phyloP scores from a whole-genome alignment of 2,329 filamentous ascomycete genomes.

The Cercospora beticola region DNA sequence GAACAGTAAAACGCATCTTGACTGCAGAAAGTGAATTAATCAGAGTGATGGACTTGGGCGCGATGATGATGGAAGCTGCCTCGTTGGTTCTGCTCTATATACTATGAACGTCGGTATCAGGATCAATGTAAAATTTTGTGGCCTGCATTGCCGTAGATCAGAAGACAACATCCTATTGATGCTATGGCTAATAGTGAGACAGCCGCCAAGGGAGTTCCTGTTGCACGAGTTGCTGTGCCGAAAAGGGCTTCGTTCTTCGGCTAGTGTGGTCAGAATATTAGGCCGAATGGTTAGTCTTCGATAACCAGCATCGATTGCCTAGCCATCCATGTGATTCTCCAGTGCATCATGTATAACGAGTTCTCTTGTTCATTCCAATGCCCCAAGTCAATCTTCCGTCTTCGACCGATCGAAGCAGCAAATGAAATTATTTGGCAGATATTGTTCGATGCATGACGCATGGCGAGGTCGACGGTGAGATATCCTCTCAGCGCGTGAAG shows the following conservation, averaged over 20 bases:
- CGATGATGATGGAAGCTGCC: neutral
- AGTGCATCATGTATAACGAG: too few species aligned
- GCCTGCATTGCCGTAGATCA: too few species aligned
- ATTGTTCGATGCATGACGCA: too few species aligned
- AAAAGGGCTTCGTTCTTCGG: neutral
- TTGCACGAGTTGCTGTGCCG: neutral
- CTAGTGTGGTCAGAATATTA: too few species aligned
- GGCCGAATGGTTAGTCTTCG: too few species aligned
- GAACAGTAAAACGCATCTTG: neutral
- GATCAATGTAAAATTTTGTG: neutral
- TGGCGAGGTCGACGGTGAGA: too few species aligned
- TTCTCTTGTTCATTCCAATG: too few species aligned
- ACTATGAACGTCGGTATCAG: neutral
- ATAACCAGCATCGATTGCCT: neutral
- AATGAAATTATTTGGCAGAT: too few species aligned
- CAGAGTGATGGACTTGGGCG: neutral
- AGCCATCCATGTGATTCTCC: too few species aligned
- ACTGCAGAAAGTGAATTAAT: neutral
- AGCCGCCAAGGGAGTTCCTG: neutral
- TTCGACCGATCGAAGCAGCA: too few species aligned
- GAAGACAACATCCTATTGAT: too few species aligned
- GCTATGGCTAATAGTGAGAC: neutral
- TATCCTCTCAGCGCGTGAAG: neutral
- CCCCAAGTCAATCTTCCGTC: too few species aligned
- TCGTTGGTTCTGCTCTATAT: neutral